Percentiles rank a stretch among this genome's conserved stretches.
Evolutionary conservation across 2,329 filamentous ascomycete genomes (phyloP).

Genomic region (Sporothrix luriei): DNA sequence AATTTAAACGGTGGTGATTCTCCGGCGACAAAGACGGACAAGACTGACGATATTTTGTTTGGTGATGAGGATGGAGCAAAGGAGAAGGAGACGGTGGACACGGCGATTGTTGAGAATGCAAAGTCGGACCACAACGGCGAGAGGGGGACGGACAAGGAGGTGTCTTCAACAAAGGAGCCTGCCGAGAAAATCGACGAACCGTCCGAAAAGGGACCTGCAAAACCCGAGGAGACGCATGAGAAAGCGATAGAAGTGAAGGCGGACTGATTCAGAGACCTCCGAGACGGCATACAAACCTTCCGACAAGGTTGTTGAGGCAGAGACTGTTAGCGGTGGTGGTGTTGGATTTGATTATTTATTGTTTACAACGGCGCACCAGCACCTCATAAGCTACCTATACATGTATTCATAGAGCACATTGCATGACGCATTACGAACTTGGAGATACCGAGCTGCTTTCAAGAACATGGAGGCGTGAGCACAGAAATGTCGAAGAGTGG

Average conservation of each 20-base stretch:
- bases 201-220: not conserved
- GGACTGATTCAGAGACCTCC: not conserved
- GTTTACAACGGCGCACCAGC: not conserved
- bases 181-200: not conserved
- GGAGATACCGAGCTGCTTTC: not conserved
- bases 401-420: constrained; percentile 9
- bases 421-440: constrained; percentile 13
- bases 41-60: not conserved
- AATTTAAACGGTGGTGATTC: constrained; percentile 6
- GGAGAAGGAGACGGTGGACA: not conserved
- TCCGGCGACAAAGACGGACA: not conserved
- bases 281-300: not conserved
- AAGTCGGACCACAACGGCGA: not conserved
- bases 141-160: not conserved
- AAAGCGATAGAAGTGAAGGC: not conserved
- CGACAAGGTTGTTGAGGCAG: constrained; percentile 1
- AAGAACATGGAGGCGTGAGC: not conserved
- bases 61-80: not conserved
- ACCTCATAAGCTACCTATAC: not conserved
- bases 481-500: no score
- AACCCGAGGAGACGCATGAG: not conserved
- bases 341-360: not conserved
- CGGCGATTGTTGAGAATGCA: not conserved
- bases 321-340: not conserved
- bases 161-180: not conserved